phyloP scores from a whole-genome alignment of 2,329 filamentous ascomycete species.

The Epichloe uncinata region DNA sequence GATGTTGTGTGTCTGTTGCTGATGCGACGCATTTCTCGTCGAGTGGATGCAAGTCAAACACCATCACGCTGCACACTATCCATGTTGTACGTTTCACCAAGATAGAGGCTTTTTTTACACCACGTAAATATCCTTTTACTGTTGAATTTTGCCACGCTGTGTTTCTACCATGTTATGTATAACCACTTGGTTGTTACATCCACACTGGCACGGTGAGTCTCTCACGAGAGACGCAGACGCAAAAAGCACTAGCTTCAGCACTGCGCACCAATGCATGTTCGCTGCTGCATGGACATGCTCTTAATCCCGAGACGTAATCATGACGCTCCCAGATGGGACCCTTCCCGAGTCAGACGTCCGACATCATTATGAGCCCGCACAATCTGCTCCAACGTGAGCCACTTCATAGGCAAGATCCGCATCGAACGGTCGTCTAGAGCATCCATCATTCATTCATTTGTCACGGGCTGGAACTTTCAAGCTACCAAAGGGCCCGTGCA shows the following conservation, averaged over 20 bases:
- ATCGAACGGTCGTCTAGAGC: constrained; percentile 10
- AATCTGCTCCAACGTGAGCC: constrained; percentile 10
- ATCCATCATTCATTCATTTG: constrained; percentile 11
- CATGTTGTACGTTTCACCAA: neutral
- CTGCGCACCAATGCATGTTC: neutral
- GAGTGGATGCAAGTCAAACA: neutral
- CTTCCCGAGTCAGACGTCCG: neutral
- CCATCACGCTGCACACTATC: neutral
- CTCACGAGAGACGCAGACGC: constrained; percentile 8
- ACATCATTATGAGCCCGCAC: constrained; percentile 5
- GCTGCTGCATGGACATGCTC: constrained; percentile 3
- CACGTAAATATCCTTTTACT: constrained; percentile 1
- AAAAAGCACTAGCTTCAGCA: constrained; percentile 14
- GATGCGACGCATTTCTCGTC: neutral
- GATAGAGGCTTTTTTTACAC: neutral
- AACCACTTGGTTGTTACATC: constrained; percentile 16
- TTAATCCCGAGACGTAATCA: constrained; percentile 5
- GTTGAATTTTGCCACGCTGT: constrained; percentile 9
- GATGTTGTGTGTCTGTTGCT: neutral
- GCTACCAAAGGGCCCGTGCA: constrained; percentile 43
- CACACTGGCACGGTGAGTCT: constrained; percentile 7
- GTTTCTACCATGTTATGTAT: constrained; percentile 7
- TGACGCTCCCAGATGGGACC: constrained; percentile 4
- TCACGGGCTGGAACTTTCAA: constrained; percentile 50
- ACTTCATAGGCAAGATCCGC: constrained; percentile 3